Evolutionary conservation across 1,139 yeast genomes (phyloP), one percentile per base, ranked within the genome.

Genomic region (Zygoascus sp.): DNA sequence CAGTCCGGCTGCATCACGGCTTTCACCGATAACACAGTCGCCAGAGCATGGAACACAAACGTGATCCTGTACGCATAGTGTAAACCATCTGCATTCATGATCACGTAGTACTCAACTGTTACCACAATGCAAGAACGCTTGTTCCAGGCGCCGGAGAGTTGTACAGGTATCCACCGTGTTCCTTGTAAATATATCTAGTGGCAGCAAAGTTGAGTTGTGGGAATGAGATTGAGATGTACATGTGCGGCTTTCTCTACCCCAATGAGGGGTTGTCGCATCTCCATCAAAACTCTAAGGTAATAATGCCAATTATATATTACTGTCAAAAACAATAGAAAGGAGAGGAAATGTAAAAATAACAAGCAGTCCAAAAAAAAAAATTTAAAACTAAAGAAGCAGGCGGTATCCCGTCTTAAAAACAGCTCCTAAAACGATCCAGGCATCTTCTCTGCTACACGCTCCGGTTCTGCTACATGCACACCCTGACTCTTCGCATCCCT

Each of bases 1-100:
- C 54, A 52, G 17, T 37, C 23, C 3, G 51, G 42, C 23, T 39
- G 38, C 27, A 23, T 37, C 10, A 52, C 42, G 20, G 53, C 47
- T 13, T 44, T 40, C n/a, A 49, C 37, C 11, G 51, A 48, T 40
- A 50, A 20, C 9, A 32, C 10, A 7, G 50, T 48, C 10, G 49
- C 42, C 13, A 47, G 15, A 9, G 28, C 40, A 22, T 52, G 49
- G 15, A 48, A 37, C 16, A 48, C 40, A 25, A 52, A 32, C n/a
- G 53, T 45, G 9, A 39, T 15, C 16, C 36, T 13, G 46, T 52
- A 50, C 11, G 46, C 48, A n/a, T 23, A 30, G 17, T 22, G 30
- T 10, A 44, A 41, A 35, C 44, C 50, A 15, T 23, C 21, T 9
- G 37, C 37, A 20, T 10, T 17, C 37, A 34, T 34, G 17, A 7